Evolutionary conservation across 2,329 filamentous ascomycete species (phyloP).

Genomic region (Xylogone sp.): DNA sequence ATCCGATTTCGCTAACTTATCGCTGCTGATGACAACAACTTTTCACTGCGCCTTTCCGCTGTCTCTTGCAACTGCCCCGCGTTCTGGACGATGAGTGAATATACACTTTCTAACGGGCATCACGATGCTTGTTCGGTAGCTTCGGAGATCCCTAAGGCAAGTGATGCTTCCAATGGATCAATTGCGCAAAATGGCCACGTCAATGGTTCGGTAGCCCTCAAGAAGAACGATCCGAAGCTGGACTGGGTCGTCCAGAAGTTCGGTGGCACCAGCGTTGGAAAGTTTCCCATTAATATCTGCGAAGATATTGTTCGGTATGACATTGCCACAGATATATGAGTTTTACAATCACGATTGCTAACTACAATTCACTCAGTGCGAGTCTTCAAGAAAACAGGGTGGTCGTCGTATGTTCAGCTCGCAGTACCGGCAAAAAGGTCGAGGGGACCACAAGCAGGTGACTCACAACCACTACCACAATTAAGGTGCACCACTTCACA

Average conservation of each 20-base stretch:
- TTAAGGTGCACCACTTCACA: not conserved
- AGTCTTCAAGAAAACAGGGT: slow-evolving; percentile 68
- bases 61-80: slow-evolving; percentile 1
- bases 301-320: slow-evolving; percentile 64
- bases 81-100: slow-evolving; percentile 16
- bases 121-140: slow-evolving; percentile 6
- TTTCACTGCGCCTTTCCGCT: not conserved
- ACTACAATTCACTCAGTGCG: slow-evolving; percentile 37
- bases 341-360: slow-evolving; percentile 5
- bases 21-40: not conserved
- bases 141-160: not conserved
- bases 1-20: not conserved
- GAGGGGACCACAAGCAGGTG: slow-evolving; percentile 94
- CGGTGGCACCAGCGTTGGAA: slow-evolving; percentile 91
- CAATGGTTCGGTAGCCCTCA: slow-evolving; percentile 1
- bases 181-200: not conserved
- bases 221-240: slow-evolving; percentile 27
- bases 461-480: slow-evolving; percentile 38
- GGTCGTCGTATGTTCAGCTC: slow-evolving; percentile 91
- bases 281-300: slow-evolving; percentile 77
- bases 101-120: slow-evolving; percentile 12
- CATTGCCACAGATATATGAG: not conserved
- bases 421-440: slow-evolving; percentile 90
- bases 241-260: slow-evolving; percentile 92
- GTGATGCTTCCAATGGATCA: not conserved